Percentiles rank a stretch among this genome's conserved stretches.
Evolutionary conservation across 2,329 filamentous ascomycete genomes (phyloP).

Genomic region (Berkeleyomyces rouxiae): DNA sequence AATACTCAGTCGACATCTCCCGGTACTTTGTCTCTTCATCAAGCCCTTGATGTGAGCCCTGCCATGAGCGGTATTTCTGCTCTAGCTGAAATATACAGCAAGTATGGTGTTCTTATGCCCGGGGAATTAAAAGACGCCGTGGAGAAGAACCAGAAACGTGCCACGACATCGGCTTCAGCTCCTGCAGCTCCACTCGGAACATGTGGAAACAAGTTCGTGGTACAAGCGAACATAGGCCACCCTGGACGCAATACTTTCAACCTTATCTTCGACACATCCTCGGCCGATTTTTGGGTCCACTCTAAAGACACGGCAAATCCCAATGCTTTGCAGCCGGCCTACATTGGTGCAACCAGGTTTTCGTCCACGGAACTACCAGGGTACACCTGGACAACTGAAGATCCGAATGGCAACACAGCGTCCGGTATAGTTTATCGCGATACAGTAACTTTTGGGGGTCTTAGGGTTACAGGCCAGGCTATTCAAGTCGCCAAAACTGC

Average conservation of each 20-base stretch:
- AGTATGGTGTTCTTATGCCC: conserved; percentile 23
- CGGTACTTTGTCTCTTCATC: too few relatives aligned
- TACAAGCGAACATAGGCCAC: conserved; percentile 27
- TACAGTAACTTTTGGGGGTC: conserved; percentile 25
- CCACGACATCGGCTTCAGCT: conserved; percentile 19
- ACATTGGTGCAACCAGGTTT: conserved; percentile 24
- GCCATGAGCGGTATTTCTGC: conserved; percentile 11
- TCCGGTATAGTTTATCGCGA: conserved; percentile 29
- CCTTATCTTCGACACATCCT: conserved; percentile 31
- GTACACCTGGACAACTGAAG: conserved; percentile 25
- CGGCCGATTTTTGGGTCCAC: conserved; percentile 32
- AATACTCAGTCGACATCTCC: too few relatives aligned
- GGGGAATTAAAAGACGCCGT: conserved; percentile 18
- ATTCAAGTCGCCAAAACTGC: conserved; percentile 28
- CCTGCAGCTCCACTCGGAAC: conserved; percentile 16
- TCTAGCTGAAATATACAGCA: conserved; percentile 23
- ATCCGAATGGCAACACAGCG: conserved; percentile 28
- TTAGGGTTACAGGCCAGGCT: conserved; percentile 25
- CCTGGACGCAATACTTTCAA: conserved; percentile 24
- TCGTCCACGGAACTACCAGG: conserved; percentile 24
- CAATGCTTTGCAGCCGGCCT: conserved; percentile 24
- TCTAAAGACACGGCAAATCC: conserved; percentile 24
- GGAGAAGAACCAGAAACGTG: conserved; percentile 16
- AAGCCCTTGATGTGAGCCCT: too few relatives aligned
- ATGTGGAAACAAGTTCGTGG: conserved; percentile 24